Evolutionary conservation across 2,329 filamentous ascomycete genomes (phyloP).

Genomic region (Penicillium aurantiogriseum): DNA sequence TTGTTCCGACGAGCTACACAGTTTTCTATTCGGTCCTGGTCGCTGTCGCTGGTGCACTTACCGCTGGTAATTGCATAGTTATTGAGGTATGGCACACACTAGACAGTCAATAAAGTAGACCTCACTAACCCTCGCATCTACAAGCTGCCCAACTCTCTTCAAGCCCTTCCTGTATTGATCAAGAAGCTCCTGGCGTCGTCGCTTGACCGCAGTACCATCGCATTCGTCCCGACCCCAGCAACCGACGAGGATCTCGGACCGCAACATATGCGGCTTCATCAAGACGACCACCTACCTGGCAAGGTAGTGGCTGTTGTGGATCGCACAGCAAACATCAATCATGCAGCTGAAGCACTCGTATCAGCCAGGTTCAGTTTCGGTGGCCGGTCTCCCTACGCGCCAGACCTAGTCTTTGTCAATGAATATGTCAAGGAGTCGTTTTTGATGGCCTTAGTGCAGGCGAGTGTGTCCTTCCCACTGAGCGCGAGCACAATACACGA

Average conservation of each 20-base stretch:
- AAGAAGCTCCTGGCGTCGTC: not conserved
- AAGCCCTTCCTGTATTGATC: not conserved
- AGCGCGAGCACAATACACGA: not conserved
- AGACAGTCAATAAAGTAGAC: not conserved
- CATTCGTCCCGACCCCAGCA: not conserved
- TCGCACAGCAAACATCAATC: constrained; percentile 55
- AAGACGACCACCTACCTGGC: not conserved
- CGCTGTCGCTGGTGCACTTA: constrained; percentile 49
- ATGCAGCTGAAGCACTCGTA: constrained; percentile 55
- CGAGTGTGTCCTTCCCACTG: not conserved
- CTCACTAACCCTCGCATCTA: not conserved
- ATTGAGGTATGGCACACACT: constrained; percentile 42
- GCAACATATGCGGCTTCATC: not conserved
- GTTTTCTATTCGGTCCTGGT: constrained; percentile 49
- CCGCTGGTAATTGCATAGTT: constrained; percentile 53
- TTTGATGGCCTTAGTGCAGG: constrained; percentile 48
- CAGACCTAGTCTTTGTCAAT: constrained; percentile 64
- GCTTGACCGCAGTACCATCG: not conserved
- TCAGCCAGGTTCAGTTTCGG: constrained; percentile 56
- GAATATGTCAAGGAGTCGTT: constrained; percentile 60
- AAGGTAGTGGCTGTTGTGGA: constrained; percentile 59
- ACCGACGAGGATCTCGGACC: not conserved
- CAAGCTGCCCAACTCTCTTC: not conserved
- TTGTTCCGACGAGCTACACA: constrained; percentile 50
- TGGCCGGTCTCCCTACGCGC: constrained; percentile 60